A percentile compares a stretch with the other conserved stretches of the same genome.
These are phyloP conservation scores for Xylariaceae sp. DNA, from an alignment of 2,329 filamentous ascomycete species.

Conservation along the genomic window DNA sequence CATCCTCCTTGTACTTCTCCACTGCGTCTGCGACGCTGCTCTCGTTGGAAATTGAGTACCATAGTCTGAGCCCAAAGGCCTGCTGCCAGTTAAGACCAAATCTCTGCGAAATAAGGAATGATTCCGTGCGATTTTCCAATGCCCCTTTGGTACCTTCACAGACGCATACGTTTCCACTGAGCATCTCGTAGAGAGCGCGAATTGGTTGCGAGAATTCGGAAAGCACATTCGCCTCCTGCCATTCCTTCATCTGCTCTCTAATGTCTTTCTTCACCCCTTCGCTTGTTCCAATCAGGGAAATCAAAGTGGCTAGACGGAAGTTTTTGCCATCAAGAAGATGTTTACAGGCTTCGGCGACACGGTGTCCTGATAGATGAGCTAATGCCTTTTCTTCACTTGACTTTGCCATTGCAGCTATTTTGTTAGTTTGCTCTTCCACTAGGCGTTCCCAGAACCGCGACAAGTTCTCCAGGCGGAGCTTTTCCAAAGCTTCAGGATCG, in stretches of 20 bases:
- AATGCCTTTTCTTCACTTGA: conserved; percentile 83
- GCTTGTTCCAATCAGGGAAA: conserved; percentile 80
- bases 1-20: conserved; percentile 70
- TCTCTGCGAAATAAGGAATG: conserved; percentile 79
- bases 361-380: conserved; percentile 75
- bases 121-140: conserved; percentile 76
- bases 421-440: conserved; percentile 62
- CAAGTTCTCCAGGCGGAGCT: conserved; percentile 64
- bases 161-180: conserved; percentile 83
- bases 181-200: conserved; percentile 84
- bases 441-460: conserved; percentile 67
- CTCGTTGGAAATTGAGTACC: conserved; percentile 75
- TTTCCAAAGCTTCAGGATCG: conserved; percentile 39
- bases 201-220: conserved; percentile 86
- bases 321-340: conserved; percentile 75
- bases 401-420: conserved; percentile 59
- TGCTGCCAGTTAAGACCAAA: conserved; percentile 93
- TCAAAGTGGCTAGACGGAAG: conserved; percentile 80
- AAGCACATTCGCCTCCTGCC: conserved; percentile 80
- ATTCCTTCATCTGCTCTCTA: conserved; percentile 77
- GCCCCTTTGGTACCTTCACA: conserved; percentile 77
- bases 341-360: conserved; percentile 81
- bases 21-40: conserved; percentile 76
- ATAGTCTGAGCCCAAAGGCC: conserved; percentile 86
- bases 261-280: conserved; percentile 73